phyloP scores from a whole-genome alignment of 306 rosid species.

The Parietaria judaica region DNA sequence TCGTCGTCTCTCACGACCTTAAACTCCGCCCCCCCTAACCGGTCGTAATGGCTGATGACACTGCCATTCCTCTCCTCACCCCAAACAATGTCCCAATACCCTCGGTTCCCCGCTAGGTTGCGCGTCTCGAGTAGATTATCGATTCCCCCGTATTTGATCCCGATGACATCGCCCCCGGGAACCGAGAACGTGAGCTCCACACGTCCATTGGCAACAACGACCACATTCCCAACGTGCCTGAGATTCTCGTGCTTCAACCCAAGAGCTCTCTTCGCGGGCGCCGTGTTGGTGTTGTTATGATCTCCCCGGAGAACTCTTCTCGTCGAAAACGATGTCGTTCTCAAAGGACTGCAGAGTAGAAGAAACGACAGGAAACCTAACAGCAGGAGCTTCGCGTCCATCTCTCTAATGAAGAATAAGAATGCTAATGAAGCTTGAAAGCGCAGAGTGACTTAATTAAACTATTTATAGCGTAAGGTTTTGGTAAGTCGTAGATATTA shows the following conservation, averaged over 20 bases:
- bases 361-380: neutral
- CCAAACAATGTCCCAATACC: slow-evolving; percentile 66
- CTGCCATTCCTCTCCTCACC: slow-evolving; percentile 25
- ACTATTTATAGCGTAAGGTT: too few relatives aligned
- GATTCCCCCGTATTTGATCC: slow-evolving; percentile 39
- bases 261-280: neutral
- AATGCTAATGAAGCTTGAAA: too few relatives aligned
- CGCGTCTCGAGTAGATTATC: slow-evolving; percentile 33
- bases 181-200: slow-evolving; percentile 36
- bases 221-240: slow-evolving; percentile 18
- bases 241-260: neutral
- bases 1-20: slow-evolving; percentile 17
- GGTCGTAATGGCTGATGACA: slow-evolving; percentile 6
- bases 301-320: too few relatives aligned
- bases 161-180: slow-evolving; percentile 49
- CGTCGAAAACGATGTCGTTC: neutral
- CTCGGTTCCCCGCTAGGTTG: slow-evolving; percentile 34
- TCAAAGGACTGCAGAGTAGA: neutral
- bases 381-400: neutral
- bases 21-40: slow-evolving; percentile 33
- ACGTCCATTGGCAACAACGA: slow-evolving; percentile 51
- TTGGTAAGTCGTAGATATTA: too few relatives aligned
- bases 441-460: too few relatives aligned
- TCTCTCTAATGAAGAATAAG: too few relatives aligned
- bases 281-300: neutral